These are phyloP conservation scores for Xylaria longipes DNA, from an alignment of 495 filamentous ascomycete genomes.

Conservation along the genomic window DNA sequence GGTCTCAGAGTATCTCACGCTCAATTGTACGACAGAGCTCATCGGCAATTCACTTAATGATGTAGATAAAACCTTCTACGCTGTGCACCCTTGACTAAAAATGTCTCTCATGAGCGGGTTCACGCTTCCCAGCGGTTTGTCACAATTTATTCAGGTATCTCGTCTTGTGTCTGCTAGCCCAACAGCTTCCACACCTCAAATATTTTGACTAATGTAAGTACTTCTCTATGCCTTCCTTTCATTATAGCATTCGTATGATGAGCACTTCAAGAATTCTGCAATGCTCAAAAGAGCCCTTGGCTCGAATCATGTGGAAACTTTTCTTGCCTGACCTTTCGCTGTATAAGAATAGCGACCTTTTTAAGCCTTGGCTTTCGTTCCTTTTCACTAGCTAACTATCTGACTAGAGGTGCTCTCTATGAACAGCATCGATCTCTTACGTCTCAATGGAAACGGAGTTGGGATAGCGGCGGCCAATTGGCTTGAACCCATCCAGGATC, in stretches of 20 bases:
- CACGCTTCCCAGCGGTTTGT: neutral
- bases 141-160: neutral
- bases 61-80: neutral
- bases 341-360: conserved; percentile 4
- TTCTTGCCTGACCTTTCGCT: conserved; percentile 38
- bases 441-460: conserved; percentile 40
- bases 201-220: neutral
- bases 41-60: neutral
- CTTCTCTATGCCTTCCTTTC: neutral
- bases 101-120: neutral
- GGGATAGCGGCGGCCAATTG: conserved; percentile 52
- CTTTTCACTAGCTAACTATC: neutral
- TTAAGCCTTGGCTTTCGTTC: neutral
- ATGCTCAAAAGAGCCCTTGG: conserved; percentile 52
- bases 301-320: conserved; percentile 34
- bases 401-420: neutral
- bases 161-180: neutral
- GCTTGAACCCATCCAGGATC: conserved; percentile 50
- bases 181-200: neutral
- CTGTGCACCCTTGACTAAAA: neutral
- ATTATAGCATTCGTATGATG: conserved; percentile 44
- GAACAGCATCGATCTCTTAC: conserved; percentile 25
- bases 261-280: conserved; percentile 63
- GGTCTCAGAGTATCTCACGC: neutral
- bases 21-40: neutral